Evolutionary conservation across 1,284 basidiomycete species (phyloP).

Genomic region (Ceratobasidium sp.): DNA sequence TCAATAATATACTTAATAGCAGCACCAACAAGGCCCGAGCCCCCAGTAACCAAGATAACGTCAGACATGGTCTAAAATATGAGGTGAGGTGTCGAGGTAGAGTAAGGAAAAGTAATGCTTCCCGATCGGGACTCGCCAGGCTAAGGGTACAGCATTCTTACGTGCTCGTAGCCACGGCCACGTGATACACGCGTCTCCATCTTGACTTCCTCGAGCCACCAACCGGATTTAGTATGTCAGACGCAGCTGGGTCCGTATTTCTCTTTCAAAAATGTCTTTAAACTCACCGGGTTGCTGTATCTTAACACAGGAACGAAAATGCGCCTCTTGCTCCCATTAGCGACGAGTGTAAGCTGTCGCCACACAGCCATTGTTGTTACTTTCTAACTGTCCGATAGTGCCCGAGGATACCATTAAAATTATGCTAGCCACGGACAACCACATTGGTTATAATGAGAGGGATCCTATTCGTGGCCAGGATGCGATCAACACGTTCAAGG

Average conservation of each 20-base stretch:
- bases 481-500: slow-evolving; percentile 93
- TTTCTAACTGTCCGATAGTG: slow-evolving; percentile 26
- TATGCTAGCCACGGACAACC: slow-evolving; percentile 92
- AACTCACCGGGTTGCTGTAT: not conserved
- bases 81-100: slow-evolving; percentile 19
- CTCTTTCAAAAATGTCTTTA: not conserved
- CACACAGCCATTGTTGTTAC: not conserved
- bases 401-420: slow-evolving; percentile 79
- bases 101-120: slow-evolving; percentile 18
- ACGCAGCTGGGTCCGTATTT: not conserved
- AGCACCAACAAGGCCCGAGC: slow-evolving; percentile 85
- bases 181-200: slow-evolving; percentile 29
- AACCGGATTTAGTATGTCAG: slow-evolving; percentile 3
- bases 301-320: slow-evolving; percentile 2
- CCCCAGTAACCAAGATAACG: slow-evolving; percentile 83
- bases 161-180: slow-evolving; percentile 17
- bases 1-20: slow-evolving; percentile 83
- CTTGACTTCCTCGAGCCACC: slow-evolving; percentile 19
- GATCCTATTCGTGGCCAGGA: slow-evolving; percentile 96
- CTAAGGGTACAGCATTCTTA: slow-evolving; percentile 6
- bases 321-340: slow-evolving; percentile 30
- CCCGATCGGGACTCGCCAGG: not conserved
- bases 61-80: slow-evolving; percentile 52
- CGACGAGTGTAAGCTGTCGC: slow-evolving; percentile 34
- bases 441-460: slow-evolving; percentile 94